Conservation (phyloP, 768 basidiomycete species). For the Leccinum imitatum region DNA sequence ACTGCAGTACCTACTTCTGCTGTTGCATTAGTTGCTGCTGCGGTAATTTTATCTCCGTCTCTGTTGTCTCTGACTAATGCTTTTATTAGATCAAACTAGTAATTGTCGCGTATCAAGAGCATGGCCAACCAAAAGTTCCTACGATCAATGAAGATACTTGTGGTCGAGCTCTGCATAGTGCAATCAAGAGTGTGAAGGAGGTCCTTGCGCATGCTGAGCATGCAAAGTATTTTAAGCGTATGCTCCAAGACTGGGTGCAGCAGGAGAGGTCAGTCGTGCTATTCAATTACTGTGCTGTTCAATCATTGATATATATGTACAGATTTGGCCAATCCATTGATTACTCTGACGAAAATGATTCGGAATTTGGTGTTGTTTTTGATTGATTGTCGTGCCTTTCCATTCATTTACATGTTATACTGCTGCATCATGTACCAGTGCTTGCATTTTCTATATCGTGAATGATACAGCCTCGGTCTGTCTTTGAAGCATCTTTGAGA, state of each 20-base stretch:
- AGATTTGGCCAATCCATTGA: neutral
- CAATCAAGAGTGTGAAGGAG: neutral
- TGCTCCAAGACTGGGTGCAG: neutral
- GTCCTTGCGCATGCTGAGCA: neutral
- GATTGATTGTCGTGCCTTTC: neutral
- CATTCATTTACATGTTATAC: too few relatives aligned
- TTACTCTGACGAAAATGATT: neutral
- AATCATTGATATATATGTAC: too few relatives aligned
- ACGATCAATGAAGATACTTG: neutral
- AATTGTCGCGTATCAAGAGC: neutral
- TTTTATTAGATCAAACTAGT: neutral
- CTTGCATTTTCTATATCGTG: too few relatives aligned
- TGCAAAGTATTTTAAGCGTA: neutral
- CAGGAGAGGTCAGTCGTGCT: neutral
- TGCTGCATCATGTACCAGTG: too few relatives aligned
- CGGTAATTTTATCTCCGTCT: neutral
- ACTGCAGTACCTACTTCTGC: neutral
- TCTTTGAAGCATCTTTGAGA: too few relatives aligned
- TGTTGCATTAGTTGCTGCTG: neutral
- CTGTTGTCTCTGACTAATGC: neutral
- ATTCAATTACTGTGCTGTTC: too few relatives aligned
- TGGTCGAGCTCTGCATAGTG: neutral
- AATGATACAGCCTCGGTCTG: too few relatives aligned
- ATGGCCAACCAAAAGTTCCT: neutral
- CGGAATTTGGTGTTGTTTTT: neutral